A percentile compares a stretch with the other conserved stretches of the same genome.
Evolutionary conservation across 768 basidiomycete species (phyloP).

Genomic region (Boletus reticulatus): DNA sequence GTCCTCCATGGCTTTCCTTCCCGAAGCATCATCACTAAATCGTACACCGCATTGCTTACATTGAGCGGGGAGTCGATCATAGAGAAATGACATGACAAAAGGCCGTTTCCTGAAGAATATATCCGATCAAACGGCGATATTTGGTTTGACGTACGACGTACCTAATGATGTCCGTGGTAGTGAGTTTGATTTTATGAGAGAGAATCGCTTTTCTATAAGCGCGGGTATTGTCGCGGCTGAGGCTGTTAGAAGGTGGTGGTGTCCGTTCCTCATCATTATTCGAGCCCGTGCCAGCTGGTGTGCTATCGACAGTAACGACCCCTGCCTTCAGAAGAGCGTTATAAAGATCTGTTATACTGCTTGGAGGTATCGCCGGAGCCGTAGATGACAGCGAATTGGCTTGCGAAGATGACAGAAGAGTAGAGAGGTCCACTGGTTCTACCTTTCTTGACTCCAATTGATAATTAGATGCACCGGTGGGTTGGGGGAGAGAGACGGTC

Average conservation of each 20-base stretch:
- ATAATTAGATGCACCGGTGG: conserved; percentile 29
- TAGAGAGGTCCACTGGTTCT: conserved; percentile 31
- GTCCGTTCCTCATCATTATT: conserved; percentile 26
- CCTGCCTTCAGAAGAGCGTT: conserved; percentile 79
- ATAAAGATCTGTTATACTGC: conserved; percentile 56
- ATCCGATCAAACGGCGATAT: background rate
- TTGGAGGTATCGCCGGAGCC: conserved; percentile 21
- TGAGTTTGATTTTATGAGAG: conserved; percentile 57
- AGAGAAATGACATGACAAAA: conserved; percentile 62
- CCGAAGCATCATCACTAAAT: conserved; percentile 68
- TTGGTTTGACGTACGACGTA: conserved; percentile 33
- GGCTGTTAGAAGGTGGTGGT: conserved; percentile 30
- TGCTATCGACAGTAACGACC: conserved; percentile 56
- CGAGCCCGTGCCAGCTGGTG: conserved; percentile 49
- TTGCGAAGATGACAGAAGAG: conserved; percentile 27
- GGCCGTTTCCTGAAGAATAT: conserved; percentile 43
- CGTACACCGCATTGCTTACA: conserved; percentile 95
- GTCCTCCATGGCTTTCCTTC: conserved; percentile 76
- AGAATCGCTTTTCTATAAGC: conserved; percentile 63
- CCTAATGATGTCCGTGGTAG: conserved; percentile 70
- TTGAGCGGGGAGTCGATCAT: conserved; percentile 71
- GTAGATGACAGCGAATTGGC: conserved; percentile 23
- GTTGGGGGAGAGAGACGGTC: conserved; percentile 31
- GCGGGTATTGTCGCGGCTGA: conserved; percentile 48
- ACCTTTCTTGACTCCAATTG: conserved; percentile 25